Evolutionary conservation across 2,329 filamentous ascomycete genomes (phyloP).

Genomic region (Fusarium caatingaense): DNA sequence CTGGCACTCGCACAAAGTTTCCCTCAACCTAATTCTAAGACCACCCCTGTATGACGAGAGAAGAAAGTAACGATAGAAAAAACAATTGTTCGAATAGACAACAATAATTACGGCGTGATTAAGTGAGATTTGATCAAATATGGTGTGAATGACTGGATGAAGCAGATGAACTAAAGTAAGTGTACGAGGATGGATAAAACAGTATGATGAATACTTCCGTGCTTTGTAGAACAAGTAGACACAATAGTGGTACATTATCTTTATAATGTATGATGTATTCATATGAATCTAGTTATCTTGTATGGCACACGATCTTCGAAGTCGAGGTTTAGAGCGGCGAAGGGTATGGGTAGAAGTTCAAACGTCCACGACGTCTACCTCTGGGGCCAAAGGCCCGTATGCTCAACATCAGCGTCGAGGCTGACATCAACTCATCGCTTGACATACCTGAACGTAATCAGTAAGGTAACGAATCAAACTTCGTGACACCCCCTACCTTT

Average conservation of each 20-base stretch:
- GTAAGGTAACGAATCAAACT: slow-evolving; percentile 1
- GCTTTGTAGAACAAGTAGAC: not conserved
- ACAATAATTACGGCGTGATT: not conserved
- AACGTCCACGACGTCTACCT: not conserved
- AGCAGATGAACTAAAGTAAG: not conserved
- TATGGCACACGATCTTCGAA: not conserved
- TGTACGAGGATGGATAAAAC: not conserved
- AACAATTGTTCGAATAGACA: not conserved
- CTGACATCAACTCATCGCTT: not conserved
- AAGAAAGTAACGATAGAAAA: not conserved
- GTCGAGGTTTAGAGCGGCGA: not conserved
- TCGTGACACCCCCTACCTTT: not conserved
- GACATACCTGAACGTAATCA: slow-evolving; percentile 18
- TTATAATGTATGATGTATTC: not conserved
- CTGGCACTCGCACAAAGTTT: not conserved
- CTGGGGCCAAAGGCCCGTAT: not conserved
- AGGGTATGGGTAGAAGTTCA: not conserved
- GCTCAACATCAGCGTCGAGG: not conserved
- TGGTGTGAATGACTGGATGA: not conserved
- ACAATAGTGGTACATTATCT: not conserved
- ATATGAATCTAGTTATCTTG: not conserved
- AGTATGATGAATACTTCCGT: too few species aligned
- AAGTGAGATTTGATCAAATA: not conserved
- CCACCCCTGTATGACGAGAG: not conserved
- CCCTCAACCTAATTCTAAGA: not conserved